Base-by-base conservation (phyloP, 1,284 basidiomycete species). In the Cryptococcus depauperatus region DNA sequence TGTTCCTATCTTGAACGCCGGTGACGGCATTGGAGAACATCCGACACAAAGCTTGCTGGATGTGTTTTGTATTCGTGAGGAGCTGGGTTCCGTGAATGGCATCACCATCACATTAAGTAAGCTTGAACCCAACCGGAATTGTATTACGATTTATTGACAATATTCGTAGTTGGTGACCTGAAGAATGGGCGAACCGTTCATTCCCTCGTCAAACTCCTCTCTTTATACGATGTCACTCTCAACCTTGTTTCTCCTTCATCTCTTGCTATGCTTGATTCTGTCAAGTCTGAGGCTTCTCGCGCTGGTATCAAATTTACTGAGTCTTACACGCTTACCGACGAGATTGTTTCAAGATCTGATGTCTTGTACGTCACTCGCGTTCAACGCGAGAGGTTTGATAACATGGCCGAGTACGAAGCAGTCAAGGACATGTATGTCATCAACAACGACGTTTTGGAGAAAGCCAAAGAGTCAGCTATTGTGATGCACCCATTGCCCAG, bases 151-250 rank as follows among this genome's bases (percentile, higher is more conserved):
- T 16, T 28, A 27, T 37, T 33, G 37, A 46, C 25, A 32, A 6
- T 11, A n/a, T 16, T 11, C 42, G 11, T 58, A 72, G 80, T 99
- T 8, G 95, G 95, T 49, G 95, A 98, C 71, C 77, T 99, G 59
- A 97, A 97, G 78, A 95, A 98, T 66, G 95, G 95, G 32, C 82
- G 95, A 48, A 99, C 95, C 0, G 92, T 96, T 1, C 95, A 99
- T 75, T 89, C 85, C 58, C 79, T 99, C 42, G 93, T 97, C 59
- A 86, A 86, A 35, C 77, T 98, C 8, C 79, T 99, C 6, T 89
- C 82, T 59, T 78, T 93, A 39, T 98, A 99, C 76, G 74, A 74
- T 47, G 90, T 97, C 39, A 85, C 82, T 47, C 79, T 99, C 70
- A 97, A 96, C 78, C 95, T 97, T 64, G 91, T 99, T 48, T 81